These are phyloP conservation scores for Eremothecium sinecaudum DNA, from an alignment of 1,139 yeast species.

Conservation along the genomic window DNA sequence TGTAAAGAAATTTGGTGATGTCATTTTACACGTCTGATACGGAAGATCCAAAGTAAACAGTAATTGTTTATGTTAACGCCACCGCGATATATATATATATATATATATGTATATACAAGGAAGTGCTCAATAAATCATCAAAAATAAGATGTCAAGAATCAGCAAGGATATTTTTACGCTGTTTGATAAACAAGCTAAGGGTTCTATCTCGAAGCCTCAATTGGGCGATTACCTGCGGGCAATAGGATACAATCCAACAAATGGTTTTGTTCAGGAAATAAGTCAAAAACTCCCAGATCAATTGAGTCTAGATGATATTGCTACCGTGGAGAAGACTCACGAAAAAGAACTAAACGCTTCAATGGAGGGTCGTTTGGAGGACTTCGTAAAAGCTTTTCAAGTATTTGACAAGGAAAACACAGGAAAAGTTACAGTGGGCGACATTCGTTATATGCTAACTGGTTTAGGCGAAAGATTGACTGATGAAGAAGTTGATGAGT, in stretches of 20 bases:
- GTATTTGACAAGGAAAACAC: conserved; percentile 94
- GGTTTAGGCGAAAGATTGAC: conserved; percentile 87
- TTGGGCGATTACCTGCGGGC: conserved; percentile 93
- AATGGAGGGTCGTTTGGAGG: conserved; percentile 44
- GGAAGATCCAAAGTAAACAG: too few relatives aligned
- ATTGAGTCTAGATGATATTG: conserved; percentile 23
- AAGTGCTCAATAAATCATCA: too few relatives aligned
- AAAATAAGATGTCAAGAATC: conserved; percentile 42
- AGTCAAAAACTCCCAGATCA: conserved; percentile 16
- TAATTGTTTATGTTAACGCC: too few relatives aligned
- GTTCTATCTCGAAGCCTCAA: conserved; percentile 77
- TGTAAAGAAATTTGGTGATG: too few relatives aligned
- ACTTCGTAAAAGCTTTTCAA: conserved; percentile 93
- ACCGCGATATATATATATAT: too few relatives aligned
- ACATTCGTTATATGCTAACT: conserved; percentile 84
- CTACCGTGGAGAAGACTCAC: conserved; percentile 20
- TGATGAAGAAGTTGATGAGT: conserved; percentile 89
- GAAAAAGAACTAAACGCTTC: conserved; percentile 26
- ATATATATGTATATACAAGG: too few relatives aligned
- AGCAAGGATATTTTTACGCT: conserved; percentile 96
- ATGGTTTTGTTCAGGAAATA: conserved; percentile 25
- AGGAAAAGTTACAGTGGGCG: conserved; percentile 96
- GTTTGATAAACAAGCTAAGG: conserved; percentile 94
- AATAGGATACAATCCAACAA: conserved; percentile 95
- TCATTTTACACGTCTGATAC: too few relatives aligned